Base-by-base conservation (phyloP, 495 filamentous ascomycete species). In the Parachaetomium inaequale region DNA sequence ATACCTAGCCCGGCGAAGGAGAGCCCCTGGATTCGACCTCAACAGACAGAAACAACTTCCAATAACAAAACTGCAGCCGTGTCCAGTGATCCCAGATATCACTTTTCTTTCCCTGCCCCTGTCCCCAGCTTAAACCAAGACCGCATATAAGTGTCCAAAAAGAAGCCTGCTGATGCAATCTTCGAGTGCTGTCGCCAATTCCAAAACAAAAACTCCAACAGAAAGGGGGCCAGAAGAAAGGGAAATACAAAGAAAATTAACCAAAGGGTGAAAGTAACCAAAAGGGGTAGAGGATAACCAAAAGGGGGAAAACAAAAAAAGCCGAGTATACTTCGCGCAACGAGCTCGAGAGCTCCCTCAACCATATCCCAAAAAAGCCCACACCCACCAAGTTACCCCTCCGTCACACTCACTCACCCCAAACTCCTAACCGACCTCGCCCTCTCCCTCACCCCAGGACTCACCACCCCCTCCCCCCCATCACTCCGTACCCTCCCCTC, bases 401-500 rank as follows among this genome's bases (percentile, higher is more conserved):
- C n/a, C n/a, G n/a, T n/a, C n/a, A n/a, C n/a, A n/a, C 42, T 2
- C 17, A 15, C 1, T 26, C 29, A 49, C 17, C 17, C 45, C 43
- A 49, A 38, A 11, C 21, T 38, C 36, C 32, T 52, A 15, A 42
- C 47, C 36, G 31, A 50, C 57, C 45, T 34, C 45, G 21, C 25
- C 36, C 38, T 29, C 19, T 43, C 25, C 23, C 25, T 21, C 17
- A 47, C 12, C 28, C 7, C 19, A n/a, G 14, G 43, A 10, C 43
- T 43, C 29, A 2, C 29, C 55, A 23, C 15, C 55, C 12, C 55
- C 15, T 23, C 31, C 0, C 42, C 52, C 17, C n/a, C 51, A 7
- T 67, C 66, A 23, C 64, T 64, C 21, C 43, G 55, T n/a, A 45
- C 43, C 25, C 56, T 49, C 29, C 57, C 42, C 7, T 26, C 52